Conservation (phyloP, 352 stramenopile genomes). For the Peronospora destructor region DNA sequence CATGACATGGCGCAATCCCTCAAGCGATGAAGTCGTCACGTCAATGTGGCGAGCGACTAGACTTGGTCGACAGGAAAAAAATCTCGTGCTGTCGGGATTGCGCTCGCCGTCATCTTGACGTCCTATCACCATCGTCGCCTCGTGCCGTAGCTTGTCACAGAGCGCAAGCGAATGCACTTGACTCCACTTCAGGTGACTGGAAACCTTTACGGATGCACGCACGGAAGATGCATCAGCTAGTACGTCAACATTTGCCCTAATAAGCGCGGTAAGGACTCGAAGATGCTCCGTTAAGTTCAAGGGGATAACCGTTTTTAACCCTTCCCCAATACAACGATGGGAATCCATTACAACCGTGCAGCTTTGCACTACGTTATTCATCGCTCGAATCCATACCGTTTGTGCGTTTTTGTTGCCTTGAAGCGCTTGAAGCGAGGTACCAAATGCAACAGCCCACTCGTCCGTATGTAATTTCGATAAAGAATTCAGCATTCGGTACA, state of each 20-base stretch:
- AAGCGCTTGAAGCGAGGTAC: constrained; percentile 15
- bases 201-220: constrained; percentile 14
- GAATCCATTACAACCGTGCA: constrained; percentile 15
- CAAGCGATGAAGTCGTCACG: constrained; percentile 22
- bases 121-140: constrained; percentile 13
- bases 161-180: constrained; percentile 17
- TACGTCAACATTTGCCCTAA: constrained; percentile 1
- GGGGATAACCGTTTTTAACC: background rate
- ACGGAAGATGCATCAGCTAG: background rate
- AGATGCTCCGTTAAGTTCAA: constrained; percentile 14
- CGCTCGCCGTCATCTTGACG: constrained; percentile 15
- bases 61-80: constrained; percentile 25
- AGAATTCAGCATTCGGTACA: constrained; percentile 22
- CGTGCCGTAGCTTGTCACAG: constrained; percentile 22
- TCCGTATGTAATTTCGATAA: constrained; percentile 14
- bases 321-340: constrained; percentile 11
- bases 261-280: constrained; percentile 18
- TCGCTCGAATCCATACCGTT: constrained; percentile 12
- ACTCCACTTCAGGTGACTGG: constrained; percentile 9
- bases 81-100: constrained; percentile 14
- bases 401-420: constrained; percentile 13
- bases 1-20: constrained; percentile 15
- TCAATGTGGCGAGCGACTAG: constrained; percentile 22
- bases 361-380: constrained; percentile 9
- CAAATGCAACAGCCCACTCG: constrained; percentile 21